Evolutionary conservation across 140 eudicot genomes (phyloP), one percentile per base, ranked within the genome.

Genomic region (Ambrosia hybrid): DNA sequence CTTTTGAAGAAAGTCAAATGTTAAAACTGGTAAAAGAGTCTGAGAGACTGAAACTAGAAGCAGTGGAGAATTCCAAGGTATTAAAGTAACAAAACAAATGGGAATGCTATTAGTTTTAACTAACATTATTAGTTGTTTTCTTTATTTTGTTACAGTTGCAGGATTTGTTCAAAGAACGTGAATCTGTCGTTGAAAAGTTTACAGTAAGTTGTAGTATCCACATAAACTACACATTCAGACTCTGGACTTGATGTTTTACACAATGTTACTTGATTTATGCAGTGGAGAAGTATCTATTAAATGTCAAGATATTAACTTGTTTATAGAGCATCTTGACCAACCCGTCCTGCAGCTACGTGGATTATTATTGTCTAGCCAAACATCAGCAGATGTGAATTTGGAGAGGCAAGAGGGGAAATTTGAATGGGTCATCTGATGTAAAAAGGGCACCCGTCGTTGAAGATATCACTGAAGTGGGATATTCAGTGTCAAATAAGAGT

Each of bases 91-190:
- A 48, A 16, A 17, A 9, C 26, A 21, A n/a, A n/a, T n/a, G n/a
- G n/a, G n/a, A n/a, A n/a, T n/a, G n/a, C n/a, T n/a, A n/a, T n/a
- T 15, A 15, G 6, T 0, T 3, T 66, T 4, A 8, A 12, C 4
- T 48, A 36, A n/a, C 49, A 10, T 65, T 15, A 65, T 39, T 38
- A 41, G 26, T 4, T 7, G 6, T 67, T 49, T 68, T 3, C 13
- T 48, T 30, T 33, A 9, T 59, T 11, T 9, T 68, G 73, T 30
- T 26, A 68, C 61, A 68, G 73, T 33, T 68, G 73, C 61, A 68
- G 48, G 6, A 49, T 17, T 51, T 49, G 4, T 2, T 68, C 13
- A 1, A 3, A 30, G 49, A 51, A 11, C 49, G 61, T 51, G 61
- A 41, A 9, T 17, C n/a, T 51, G 30, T n/a, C 51, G 33, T 49